Evolutionary conservation across 2,329 filamentous ascomycete species (phyloP).

Genomic region (Arthrobotrys iridis): DNA sequence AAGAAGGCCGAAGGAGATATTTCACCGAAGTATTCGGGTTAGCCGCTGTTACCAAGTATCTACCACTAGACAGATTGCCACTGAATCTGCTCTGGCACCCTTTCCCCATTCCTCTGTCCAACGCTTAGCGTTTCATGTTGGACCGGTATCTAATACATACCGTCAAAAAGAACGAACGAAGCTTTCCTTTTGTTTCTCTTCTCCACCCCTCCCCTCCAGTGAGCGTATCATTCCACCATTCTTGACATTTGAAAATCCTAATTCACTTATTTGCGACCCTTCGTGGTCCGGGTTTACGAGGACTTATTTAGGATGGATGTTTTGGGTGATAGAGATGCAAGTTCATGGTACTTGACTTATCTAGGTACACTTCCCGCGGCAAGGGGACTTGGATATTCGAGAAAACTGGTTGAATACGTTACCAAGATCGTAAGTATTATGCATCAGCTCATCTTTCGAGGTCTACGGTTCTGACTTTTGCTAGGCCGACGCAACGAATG

Average conservation of each 20-base stretch:
- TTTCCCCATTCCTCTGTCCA: conserved; percentile 39
- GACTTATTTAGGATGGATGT: conserved; percentile 63
- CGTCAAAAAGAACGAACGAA: conserved; percentile 33
- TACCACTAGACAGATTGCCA: conserved; percentile 55
- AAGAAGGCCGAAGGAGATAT: conserved; percentile 77
- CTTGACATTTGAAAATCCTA: conserved; percentile 55
- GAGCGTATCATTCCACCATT: conserved; percentile 50
- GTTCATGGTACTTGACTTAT: conserved; percentile 85
- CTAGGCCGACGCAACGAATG: conserved; percentile 75
- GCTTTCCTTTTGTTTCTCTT: background rate
- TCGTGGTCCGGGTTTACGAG: conserved; percentile 45
- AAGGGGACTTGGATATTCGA: conserved; percentile 77
- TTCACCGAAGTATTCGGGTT: conserved; percentile 80
- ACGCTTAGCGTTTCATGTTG: conserved; percentile 55
- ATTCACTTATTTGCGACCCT: conserved; percentile 54
- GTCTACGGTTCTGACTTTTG: background rate
- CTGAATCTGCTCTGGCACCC: conserved; percentile 55
- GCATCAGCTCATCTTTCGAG: background rate
- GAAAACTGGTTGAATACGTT: conserved; percentile 76
- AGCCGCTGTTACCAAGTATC: conserved; percentile 75
- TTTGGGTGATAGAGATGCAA: conserved; percentile 72
- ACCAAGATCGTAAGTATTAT: conserved; percentile 67
- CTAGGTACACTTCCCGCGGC: conserved; percentile 78
- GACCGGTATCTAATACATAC: conserved; percentile 54
- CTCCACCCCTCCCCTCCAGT: conserved; percentile 16